Base-by-base conservation (phyloP, 2,329 filamentous ascomycete genomes). In the Cryphonectria radicalis region DNA sequence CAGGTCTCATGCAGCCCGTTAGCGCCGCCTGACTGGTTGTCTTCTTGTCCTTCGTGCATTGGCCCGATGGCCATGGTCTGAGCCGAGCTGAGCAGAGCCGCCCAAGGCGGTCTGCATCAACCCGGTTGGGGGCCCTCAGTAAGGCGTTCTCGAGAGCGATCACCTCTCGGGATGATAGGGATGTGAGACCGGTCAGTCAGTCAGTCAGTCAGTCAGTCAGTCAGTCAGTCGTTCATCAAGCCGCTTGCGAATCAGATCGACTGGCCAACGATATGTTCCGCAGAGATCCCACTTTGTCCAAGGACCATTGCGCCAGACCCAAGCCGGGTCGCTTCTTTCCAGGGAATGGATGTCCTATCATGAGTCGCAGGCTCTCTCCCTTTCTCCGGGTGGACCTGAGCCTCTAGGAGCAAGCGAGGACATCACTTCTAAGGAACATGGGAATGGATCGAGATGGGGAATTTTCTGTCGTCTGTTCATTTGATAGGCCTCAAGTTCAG, bases 1-100 rank as follows among this genome's bases (percentile, higher is more conserved):
- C 32, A 3, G 22, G 59, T 62, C 59, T 62, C 59, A 62, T 62
- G 59, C 59, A 62, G 35, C 59, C 59, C 13, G 7, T 62, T 62
- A 62, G 59, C 59, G 59, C 35, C 59, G 17, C 59, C 11, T 25
- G 59, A 13, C 35, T 32, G 14, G 32, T 3, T 62, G 14, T 62
- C 57, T 22, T 28, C 13, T 17, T 57, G n/a, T 28, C 53, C 53
- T 17, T 17, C 4, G 11, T 28, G 25, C 53, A 57, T 17, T 57
- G 53, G 25, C n/a, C 32, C 53, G 25, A 57, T 17, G 53, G 53
- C 25, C 53, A 57, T 28, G 13, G 53, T 57, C 25, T 55, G 53
- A 55, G 53, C 53, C 25, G 53, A 17, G 53, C 53, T 57, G 53
- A 57, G 53, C 53, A 57, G 53, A 57, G 53, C 53, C 25, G 53